Percentiles rank a stretch among this genome's conserved stretches.
phyloP scores from a whole-genome alignment of 495 filamentous ascomycete species.

The Mycothermus thermophilus region DNA sequence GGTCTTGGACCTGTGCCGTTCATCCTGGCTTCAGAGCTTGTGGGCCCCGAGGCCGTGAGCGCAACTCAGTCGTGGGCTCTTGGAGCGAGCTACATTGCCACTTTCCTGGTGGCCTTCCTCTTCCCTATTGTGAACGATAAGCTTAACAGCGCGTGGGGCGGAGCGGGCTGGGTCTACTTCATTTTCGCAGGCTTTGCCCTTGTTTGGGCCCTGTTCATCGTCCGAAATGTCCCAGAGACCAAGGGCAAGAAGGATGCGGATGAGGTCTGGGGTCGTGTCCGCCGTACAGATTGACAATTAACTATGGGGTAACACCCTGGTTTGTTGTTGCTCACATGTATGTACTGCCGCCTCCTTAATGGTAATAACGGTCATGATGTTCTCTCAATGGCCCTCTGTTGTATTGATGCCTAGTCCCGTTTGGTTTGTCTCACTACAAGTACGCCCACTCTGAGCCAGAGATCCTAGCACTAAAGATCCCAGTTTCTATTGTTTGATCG shows the following conservation, averaged over 20 bases:
- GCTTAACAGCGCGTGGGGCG: constrained; percentile 43
- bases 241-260: constrained; percentile 65
- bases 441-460: too few relatives aligned
- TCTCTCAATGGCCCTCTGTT: too few relatives aligned
- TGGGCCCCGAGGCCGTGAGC: constrained; percentile 76
- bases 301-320: too few relatives aligned
- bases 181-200: constrained; percentile 64
- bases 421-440: too few relatives aligned
- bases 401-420: too few relatives aligned
- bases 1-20: constrained; percentile 90
- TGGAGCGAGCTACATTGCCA: constrained; percentile 79
- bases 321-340: too few relatives aligned
- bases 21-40: constrained; percentile 79
- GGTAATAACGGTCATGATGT: too few relatives aligned
- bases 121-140: constrained; percentile 73
- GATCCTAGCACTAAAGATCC: too few relatives aligned
- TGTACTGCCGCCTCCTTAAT: too few relatives aligned
- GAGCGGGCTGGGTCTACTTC: constrained; percentile 73
- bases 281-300: constrained; percentile 33
- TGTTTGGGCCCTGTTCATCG: constrained; percentile 51
- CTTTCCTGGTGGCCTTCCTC: constrained; percentile 83
- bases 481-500: too few relatives aligned
- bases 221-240: constrained; percentile 65
- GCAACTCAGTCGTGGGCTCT: constrained; percentile 76
- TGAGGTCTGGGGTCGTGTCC: constrained; percentile 72